Evolutionary conservation across 129 eudicot genomes (phyloP), one percentile per base, ranked within the genome.

Genomic region (Silybum marianum): DNA sequence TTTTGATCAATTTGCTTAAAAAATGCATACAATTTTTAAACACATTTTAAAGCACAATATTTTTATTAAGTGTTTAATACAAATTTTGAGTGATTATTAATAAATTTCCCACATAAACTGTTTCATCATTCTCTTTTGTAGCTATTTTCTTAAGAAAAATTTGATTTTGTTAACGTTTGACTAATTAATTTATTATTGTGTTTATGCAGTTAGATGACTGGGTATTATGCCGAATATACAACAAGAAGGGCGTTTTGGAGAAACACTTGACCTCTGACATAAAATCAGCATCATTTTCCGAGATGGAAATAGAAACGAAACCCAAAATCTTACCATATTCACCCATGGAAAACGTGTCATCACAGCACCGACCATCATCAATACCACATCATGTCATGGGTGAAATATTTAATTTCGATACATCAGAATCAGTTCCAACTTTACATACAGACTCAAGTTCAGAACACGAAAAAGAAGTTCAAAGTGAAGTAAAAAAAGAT

Each of bases 151-250:
- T 14, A 48, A 6, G 65, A 6, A 18, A 54, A 18, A 0, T 9
- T n/a, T 18, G 2, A 58, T 16, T 3, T 77, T 32, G 3, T 1
- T 9, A 30, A 46, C 0, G 24, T 19, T n/a, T 77, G 7, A 42
- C 39, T 83, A 22, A 83, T 42, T 40, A 6, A 16, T 60, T 71
- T 83, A 7, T 62, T 83, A 0, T 39, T 60, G 21, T 63, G 26
- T 77, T 7, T 70, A 9, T 86, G 77, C 89, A 90, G 95, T 73
- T 90, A 78, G 95, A 90, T 48, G 92, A 90, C 5, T 90, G 95
- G 95, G 95, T 90, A 1, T 60, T 90, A 18, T 90, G 95, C 80
- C 92, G 95, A 58, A 88, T 90, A 26, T 90, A 90, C 88, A 90
- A 90, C 89, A 90, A 90, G 72, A 90, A 90, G 54, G 95, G 95